Evolutionary conservation across 305 asterid genomes (phyloP).

Genomic region (Solanum hybrid): DNA sequence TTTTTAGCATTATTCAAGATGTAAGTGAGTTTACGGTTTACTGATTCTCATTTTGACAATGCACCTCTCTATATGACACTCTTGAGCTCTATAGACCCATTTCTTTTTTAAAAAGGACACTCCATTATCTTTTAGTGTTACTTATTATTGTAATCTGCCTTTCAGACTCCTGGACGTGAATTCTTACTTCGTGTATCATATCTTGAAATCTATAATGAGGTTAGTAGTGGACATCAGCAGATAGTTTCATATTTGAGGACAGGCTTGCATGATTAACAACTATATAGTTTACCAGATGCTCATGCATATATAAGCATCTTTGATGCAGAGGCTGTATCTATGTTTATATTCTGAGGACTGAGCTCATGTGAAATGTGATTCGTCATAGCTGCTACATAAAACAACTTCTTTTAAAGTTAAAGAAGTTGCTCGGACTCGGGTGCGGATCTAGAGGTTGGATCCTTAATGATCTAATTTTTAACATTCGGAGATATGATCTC

Average conservation of each 20-base stretch:
- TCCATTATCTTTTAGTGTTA: background rate
- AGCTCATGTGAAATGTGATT: background rate
- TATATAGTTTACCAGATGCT: background rate
- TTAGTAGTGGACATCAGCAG: slow-evolving; percentile 25
- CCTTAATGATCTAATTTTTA: background rate
- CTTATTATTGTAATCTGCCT: slow-evolving; percentile 12
- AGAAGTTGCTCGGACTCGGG: background rate
- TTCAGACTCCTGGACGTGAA: slow-evolving; percentile 98
- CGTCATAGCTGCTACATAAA: background rate
- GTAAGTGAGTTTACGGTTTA: slow-evolving; percentile 34
- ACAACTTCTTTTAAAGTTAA: background rate
- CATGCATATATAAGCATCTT: background rate
- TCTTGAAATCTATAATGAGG: slow-evolving; percentile 99
- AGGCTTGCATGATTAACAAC: background rate
- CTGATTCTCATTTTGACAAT: slow-evolving; percentile 6
- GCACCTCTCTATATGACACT: background rate
- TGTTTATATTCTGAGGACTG: background rate
- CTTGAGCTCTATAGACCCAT: background rate
- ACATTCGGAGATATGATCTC: background rate
- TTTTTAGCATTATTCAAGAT: slow-evolving; percentile 96
- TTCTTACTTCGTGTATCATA: slow-evolving; percentile 95
- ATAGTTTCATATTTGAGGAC: background rate
- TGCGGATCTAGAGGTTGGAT: background rate
- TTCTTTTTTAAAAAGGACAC: background rate
- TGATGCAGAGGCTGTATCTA: background rate